Base-by-base conservation (phyloP, 1,139 yeast species). In the Yamadazyma triangularis region DNA sequence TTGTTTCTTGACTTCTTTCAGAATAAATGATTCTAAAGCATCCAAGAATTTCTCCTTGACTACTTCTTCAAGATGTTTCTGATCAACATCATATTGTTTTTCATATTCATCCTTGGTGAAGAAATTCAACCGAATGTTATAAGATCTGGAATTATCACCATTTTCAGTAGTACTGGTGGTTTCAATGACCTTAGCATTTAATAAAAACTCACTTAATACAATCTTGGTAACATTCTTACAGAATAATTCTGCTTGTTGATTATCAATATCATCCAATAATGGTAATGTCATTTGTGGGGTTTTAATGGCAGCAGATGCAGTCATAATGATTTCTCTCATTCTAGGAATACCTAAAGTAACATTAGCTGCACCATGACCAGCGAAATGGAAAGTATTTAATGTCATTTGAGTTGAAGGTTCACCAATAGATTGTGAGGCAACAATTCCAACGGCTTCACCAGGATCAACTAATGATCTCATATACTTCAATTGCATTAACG, bases 381-480 rank as follows among this genome's bases (percentile, higher is more conserved):
- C 99, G 54, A 93, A 93, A 70, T 93, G 99, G 94, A 93, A 93
- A 33, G 99, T 93, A 61, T 93, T 93, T 53, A 93, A 76, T 13
- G 99, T 93, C 99, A 93, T 93, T 69, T 93, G 99, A 5, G 99
- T 93, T 4, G 97, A 88, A 31, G 99, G 99, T 64, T 93, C 99
- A 65, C 99, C 99, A 56, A 93, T 82, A 34, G 97, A 89, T 64
- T 93, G 97, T 24, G 97, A 85, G 8, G 98, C 98, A 63, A 93
- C 84, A 53, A 93, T 89, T 62, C 99, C 99, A 36, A 93, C 98
- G 29, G 96, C 79, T 61, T 93, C 99, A 56, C 99, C 98, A 8
- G 99, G 97, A 51, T 88, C 77, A 34, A 91, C 79, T 44, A 89
- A 70, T 9, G 97, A 87, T 56, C 95, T 84, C 96, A 91, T 93